These are phyloP conservation scores for Ophiostoma ips DNA, from an alignment of 2,329 filamentous ascomycete genomes.

Conservation along the genomic window DNA sequence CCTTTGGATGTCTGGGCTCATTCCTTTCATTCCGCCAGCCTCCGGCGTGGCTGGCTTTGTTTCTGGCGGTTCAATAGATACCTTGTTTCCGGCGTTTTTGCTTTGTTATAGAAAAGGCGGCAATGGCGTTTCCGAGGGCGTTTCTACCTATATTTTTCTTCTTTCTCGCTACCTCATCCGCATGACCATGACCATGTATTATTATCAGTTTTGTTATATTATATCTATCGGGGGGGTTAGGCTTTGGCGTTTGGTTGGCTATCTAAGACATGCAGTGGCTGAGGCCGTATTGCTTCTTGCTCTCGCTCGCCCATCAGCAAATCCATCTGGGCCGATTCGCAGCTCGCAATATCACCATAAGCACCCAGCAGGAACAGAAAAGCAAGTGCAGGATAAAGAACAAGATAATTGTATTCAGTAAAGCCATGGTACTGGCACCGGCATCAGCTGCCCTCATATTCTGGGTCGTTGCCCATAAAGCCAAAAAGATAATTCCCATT, in stretches of 20 bases:
- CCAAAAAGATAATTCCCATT: neutral
- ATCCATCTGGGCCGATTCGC: too few relatives aligned
- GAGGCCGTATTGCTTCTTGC: too few relatives aligned
- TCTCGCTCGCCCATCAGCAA: too few relatives aligned
- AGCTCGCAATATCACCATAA: too few relatives aligned
- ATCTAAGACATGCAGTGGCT: neutral
- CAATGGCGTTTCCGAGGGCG: neutral
- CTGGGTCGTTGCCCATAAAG: slow-evolving; percentile 2
- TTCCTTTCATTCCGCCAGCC: too few relatives aligned
- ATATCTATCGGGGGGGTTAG: neutral
- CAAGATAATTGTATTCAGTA: neutral
- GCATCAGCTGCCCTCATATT: slow-evolving; percentile 7
- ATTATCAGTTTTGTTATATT: too few relatives aligned
- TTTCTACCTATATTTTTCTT: neutral
- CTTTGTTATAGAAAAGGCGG: too few relatives aligned
- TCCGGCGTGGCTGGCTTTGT: neutral
- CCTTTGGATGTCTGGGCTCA: too few relatives aligned
- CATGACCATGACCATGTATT: too few relatives aligned
- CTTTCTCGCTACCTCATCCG: too few relatives aligned
- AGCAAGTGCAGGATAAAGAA: neutral
- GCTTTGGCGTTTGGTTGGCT: neutral
- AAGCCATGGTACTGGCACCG: slow-evolving; percentile 1
- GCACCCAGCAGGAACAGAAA: neutral
- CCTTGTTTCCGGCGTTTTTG: too few relatives aligned
- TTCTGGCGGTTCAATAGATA: neutral